Evolutionary conservation across 129 eudicot species (phyloP).

Genomic region (Saussurea involucrata): DNA sequence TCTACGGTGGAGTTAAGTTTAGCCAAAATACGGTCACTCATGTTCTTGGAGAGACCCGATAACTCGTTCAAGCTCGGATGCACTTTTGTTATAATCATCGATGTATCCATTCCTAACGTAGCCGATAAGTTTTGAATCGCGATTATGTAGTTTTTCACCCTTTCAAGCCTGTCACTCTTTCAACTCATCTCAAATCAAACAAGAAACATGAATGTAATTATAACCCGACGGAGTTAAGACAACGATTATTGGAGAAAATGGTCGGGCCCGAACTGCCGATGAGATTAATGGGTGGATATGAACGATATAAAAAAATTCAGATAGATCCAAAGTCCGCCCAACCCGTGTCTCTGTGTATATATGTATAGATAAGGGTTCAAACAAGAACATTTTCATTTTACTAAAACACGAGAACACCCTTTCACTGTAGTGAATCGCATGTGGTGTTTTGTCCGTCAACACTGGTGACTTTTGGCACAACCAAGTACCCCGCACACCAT

Average conservation of each 20-base stretch:
- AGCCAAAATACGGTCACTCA: slow-evolving; percentile 59
- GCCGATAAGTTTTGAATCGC: slow-evolving; percentile 59
- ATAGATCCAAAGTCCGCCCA: too few relatives aligned
- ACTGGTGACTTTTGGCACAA: too few relatives aligned
- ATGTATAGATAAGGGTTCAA: background rate
- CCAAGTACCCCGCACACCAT: too few relatives aligned
- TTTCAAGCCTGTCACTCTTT: slow-evolving; percentile 77
- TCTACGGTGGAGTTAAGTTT: slow-evolving; percentile 67
- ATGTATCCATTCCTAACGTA: slow-evolving; percentile 82
- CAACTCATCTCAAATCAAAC: slow-evolving; percentile 14
- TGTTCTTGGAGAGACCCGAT: slow-evolving; percentile 82
- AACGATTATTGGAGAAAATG: too few relatives aligned
- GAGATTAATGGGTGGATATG: background rate
- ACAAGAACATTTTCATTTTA: too few relatives aligned
- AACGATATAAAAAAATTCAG: too few relatives aligned
- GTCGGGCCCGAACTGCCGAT: background rate
- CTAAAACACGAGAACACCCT: too few relatives aligned
- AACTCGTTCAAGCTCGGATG: slow-evolving; percentile 91
- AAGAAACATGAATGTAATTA: background rate
- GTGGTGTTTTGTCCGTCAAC: too few relatives aligned
- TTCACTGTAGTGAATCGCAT: too few relatives aligned
- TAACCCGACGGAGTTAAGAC: too few relatives aligned
- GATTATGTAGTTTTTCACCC: slow-evolving; percentile 56
- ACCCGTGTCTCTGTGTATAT: background rate
- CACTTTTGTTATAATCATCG: slow-evolving; percentile 78